Evolutionary conservation across 768 basidiomycete species (phyloP).

Genomic region (Psilocybe tampanensis): DNA sequence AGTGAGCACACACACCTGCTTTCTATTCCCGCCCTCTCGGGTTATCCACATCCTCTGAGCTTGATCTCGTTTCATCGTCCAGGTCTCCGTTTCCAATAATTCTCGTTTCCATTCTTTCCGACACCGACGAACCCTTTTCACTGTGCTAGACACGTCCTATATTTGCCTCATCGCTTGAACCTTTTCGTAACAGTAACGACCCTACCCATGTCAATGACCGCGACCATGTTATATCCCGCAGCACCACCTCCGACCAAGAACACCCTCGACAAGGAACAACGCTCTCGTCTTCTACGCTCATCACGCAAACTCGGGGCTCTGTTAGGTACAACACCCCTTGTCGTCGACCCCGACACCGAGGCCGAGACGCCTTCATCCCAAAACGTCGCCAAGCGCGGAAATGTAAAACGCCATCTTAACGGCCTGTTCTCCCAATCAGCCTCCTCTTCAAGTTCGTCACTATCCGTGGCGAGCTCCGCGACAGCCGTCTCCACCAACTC

Average conservation of each 20-base stretch:
- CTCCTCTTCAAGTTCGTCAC: slow-evolving; percentile 14
- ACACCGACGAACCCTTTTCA: background rate
- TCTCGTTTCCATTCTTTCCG: background rate
- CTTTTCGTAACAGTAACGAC: too few relatives aligned
- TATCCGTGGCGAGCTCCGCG: slow-evolving; percentile 7
- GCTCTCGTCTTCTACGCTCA: slow-evolving; percentile 56
- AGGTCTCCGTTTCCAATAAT: background rate
- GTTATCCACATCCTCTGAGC: background rate
- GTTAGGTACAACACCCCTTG: slow-evolving; percentile 46
- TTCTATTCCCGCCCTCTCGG: background rate
- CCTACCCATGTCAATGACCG: slow-evolving; percentile 7
- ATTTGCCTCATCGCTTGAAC: too few relatives aligned
- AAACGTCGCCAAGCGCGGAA: background rate
- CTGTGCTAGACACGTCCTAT: background rate
- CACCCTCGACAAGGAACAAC: slow-evolving; percentile 45
- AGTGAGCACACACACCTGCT: background rate
- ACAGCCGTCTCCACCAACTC: background rate
- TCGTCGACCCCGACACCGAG: slow-evolving; percentile 29
- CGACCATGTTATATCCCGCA: slow-evolving; percentile 10
- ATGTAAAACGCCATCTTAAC: slow-evolving; percentile 6
- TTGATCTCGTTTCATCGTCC: background rate
- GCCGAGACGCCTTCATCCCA: background rate
- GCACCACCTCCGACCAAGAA: slow-evolving; percentile 51
- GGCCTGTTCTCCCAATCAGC: slow-evolving; percentile 12
- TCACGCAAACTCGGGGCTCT: slow-evolving; percentile 59